Conservation (phyloP, 225 moss, liverwort and hornwort species). For the Climacium dendroides region DNA sequence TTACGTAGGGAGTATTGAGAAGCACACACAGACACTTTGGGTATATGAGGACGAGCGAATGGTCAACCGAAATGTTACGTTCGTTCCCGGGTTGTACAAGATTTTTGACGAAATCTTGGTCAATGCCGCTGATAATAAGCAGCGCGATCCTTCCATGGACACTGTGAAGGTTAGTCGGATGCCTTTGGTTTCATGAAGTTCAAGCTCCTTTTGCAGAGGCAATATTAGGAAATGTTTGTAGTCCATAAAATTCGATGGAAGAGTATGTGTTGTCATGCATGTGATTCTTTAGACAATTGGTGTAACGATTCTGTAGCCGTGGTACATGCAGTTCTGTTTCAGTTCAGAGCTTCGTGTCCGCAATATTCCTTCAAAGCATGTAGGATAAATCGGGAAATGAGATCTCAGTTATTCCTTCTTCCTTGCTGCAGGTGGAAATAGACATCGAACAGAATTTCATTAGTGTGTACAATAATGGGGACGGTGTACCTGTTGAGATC, state of each 20-base stretch:
- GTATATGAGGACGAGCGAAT: constrained; percentile 78
- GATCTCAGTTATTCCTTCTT: neutral
- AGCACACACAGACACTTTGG: constrained; percentile 66
- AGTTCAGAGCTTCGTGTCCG: neutral
- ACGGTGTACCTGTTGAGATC: constrained; percentile 81
- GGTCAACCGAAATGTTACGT: constrained; percentile 64
- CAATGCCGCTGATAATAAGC: constrained; percentile 91
- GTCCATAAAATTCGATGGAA: neutral
- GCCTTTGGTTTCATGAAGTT: neutral
- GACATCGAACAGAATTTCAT: constrained; percentile 51
- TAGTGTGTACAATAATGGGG: constrained; percentile 86
- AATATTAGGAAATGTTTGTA: neutral
- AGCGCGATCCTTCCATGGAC: constrained; percentile 84
- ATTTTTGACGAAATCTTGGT: constrained; percentile 98
- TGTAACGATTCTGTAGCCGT: neutral
- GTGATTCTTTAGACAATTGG: neutral
- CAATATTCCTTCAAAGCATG: neutral
- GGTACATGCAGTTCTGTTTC: neutral
- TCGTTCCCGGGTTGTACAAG: constrained; percentile 95
- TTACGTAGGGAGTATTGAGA: constrained; percentile 90
- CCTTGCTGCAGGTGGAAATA: constrained; percentile 50
- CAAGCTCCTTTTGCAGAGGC: no score
- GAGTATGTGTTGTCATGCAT: neutral
- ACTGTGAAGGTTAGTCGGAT: constrained; percentile 45
- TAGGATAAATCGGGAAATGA: neutral